phyloP scores from a whole-genome alignment of 495 filamentous ascomycete genomes.

The Hypoxylon subgilvum region DNA sequence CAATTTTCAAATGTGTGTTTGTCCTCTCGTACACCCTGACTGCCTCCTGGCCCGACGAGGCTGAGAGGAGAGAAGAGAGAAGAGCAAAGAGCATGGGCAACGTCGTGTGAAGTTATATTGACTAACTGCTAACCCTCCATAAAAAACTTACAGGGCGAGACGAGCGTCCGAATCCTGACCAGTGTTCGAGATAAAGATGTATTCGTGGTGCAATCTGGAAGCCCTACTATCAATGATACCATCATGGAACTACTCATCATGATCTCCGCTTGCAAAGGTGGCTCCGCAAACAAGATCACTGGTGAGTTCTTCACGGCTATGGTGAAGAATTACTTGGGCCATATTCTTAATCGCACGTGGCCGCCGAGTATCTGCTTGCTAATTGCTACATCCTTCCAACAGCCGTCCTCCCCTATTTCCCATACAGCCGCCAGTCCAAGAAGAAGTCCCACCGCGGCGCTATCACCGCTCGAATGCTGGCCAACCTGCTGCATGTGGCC shows the following conservation, averaged over 20 bases:
- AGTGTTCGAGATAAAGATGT: slow-evolving; percentile 98
- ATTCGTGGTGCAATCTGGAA: slow-evolving; percentile 97
- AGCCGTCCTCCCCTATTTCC: slow-evolving; percentile 99
- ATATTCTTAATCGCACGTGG: slow-evolving; percentile 7
- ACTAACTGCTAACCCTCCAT: slow-evolving; percentile 74
- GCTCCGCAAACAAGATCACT: slow-evolving; percentile 95
- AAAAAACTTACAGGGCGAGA: slow-evolving; percentile 82
- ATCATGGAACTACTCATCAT: slow-evolving; percentile 99
- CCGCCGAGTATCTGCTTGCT: slow-evolving; percentile 37
- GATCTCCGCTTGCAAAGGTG: slow-evolving; percentile 97
- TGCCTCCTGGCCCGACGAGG: neutral
- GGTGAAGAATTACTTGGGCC: slow-evolving; percentile 1
- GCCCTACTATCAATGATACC: slow-evolving; percentile 94
- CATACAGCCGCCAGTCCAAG: slow-evolving; percentile 98
- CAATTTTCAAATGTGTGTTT: slow-evolving; percentile 64
- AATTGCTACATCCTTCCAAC: slow-evolving; percentile 21
- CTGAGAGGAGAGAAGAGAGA: slow-evolving; percentile 12
- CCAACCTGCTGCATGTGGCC: slow-evolving; percentile 89
- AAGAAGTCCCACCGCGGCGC: slow-evolving; percentile 97
- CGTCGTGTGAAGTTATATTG: slow-evolving; percentile 73
- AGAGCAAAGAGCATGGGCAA: slow-evolving; percentile 69
- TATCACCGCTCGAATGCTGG: slow-evolving; percentile 95
- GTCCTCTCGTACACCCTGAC: slow-evolving; percentile 27
- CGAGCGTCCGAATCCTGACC: slow-evolving; percentile 88
- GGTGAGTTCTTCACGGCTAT: slow-evolving; percentile 60